Evolutionary conservation across 2,329 filamentous ascomycete genomes (phyloP), one percentile per base, ranked within the genome.

Genomic region (Xylaria sp.): DNA sequence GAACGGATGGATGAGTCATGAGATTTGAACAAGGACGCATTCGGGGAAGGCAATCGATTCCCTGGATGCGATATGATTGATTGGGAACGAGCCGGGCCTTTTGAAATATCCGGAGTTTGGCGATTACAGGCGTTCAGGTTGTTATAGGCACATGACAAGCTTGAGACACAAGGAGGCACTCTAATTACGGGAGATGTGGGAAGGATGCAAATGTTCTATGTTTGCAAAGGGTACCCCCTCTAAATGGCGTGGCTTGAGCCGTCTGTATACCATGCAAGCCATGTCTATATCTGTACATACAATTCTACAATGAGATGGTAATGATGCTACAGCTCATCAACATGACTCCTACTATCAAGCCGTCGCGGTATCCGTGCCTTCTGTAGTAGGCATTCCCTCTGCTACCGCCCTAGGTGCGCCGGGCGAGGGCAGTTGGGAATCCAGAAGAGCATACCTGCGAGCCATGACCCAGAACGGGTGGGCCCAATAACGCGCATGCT

Each of bases 1-100:
- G 68, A 65, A 30, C 66, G 57, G 55, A 77, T 76, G 75, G 75
- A 77, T 48, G 74, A 76, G 67, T 75, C 75, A 50, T 76, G 72
- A 77, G 43, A n/a, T 36, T 46, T 23, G n/a, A 53, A 48, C 20
- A 45, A 15, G 6, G 6, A 52, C 15, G 25, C 25, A 5, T 30
- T n/a, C 15, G 48, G 25, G 28, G 13, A 10, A 52, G 15, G 28
- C 8, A n/a, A 34, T 36, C 3, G 10, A 52, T 36, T 18, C 46
- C 20, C 4, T 18, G 5, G 7, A 57, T n/a, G n/a, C 46, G 57
- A 59, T 13, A 50, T 9, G 60, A 67, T 43, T 69, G 45, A 69
- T 50, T 23, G 39, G 58, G 25, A 39, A 18, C 3, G 23, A 23
- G 20, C 60, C n/a, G 20, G 36, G 25, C 23, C 5, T 28, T 28